Evolutionary conservation across 2,329 filamentous ascomycete species (phyloP), one percentile per base, ranked within the genome.

Genomic region (Penicillium sp.): DNA sequence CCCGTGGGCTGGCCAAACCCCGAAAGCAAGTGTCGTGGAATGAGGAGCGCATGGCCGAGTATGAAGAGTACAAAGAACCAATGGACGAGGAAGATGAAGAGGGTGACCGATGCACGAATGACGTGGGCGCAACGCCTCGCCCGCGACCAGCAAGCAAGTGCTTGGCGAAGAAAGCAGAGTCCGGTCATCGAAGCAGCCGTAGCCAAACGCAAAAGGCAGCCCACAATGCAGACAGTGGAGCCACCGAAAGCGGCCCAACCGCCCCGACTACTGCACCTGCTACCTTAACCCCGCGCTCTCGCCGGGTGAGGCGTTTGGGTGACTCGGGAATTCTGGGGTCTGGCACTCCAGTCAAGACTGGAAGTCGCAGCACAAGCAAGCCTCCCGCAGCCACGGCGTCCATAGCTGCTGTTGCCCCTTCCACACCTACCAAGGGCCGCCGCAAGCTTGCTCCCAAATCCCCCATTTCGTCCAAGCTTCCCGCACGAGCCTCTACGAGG

Each of bases 11-110:
- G 29, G 46, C 54, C n/a, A 60, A 59, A 41, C 23, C 32, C 13
- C 55, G 42, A 21, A 75, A 73, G 56, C 61, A 57, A 21, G 72
- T 75, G 29, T 65, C 64, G n/a, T 75, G 73, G 73, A 72, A 73
- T 27, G 69, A 74, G 5, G 62, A 70, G 35, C 68, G 65, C n/a
- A 66, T 75, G 8, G 72, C 67, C 18, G 63, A 71, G 52, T 74
- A 68, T 47, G 67, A 72, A 50, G 70, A 68, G 32, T 64, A 65
- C 10, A 54, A 38, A 10, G 51, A 58, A n/a, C 29, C 38, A n/a
- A 39, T 55, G 4, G 59, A 59, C 2, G 52, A 61, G 12, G 56
- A 61, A 29, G 56, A 54, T 40, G 55, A 52, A 38, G 58, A 56
- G 49, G 50, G 35, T 29, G 53, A 47, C 8, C 56, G 37, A 40